Conservation (phyloP, 306 rosid genomes). For the Crotalaria pallida region DNA sequence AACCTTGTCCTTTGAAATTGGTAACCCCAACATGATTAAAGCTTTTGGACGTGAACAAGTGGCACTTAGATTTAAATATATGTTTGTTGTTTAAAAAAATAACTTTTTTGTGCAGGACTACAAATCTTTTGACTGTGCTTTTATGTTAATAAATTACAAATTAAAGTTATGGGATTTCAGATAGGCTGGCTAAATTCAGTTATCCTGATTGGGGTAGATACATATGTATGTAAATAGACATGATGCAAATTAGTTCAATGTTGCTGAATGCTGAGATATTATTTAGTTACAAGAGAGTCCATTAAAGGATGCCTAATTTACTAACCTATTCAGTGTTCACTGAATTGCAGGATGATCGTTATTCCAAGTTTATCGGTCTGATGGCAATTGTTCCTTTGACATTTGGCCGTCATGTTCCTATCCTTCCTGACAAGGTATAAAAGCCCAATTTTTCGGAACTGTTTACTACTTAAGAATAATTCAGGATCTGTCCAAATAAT, state of each 20-base stretch:
- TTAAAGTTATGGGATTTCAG: not conserved
- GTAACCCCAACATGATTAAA: not conserved
- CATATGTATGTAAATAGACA: not conserved
- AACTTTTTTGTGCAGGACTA: not conserved
- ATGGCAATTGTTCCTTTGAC: constrained; percentile 96
- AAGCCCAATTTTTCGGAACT: not conserved
- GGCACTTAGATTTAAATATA: not conserved
- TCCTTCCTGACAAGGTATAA: constrained; percentile 73
- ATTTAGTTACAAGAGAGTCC: not conserved
- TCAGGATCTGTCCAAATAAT: not conserved
- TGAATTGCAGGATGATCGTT: constrained; percentile 82
- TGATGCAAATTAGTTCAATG: not conserved
- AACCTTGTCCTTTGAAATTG: not conserved
- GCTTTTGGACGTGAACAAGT: not conserved
- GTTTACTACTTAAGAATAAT: too few relatives aligned
- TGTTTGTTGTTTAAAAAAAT: not conserved
- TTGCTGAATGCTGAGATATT: not conserved
- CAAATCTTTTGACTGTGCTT: not conserved
- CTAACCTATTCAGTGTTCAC: not conserved
- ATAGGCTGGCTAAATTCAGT: not conserved
- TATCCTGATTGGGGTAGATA: not conserved
- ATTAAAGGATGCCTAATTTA: constrained; percentile 7
- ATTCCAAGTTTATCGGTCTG: constrained; percentile 67
- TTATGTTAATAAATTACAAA: not conserved
- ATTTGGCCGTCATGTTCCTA: constrained; percentile 93